Evolutionary conservation across 176 grass and related monocot species (phyloP).

Genomic region (Cenchrus americanus): DNA sequence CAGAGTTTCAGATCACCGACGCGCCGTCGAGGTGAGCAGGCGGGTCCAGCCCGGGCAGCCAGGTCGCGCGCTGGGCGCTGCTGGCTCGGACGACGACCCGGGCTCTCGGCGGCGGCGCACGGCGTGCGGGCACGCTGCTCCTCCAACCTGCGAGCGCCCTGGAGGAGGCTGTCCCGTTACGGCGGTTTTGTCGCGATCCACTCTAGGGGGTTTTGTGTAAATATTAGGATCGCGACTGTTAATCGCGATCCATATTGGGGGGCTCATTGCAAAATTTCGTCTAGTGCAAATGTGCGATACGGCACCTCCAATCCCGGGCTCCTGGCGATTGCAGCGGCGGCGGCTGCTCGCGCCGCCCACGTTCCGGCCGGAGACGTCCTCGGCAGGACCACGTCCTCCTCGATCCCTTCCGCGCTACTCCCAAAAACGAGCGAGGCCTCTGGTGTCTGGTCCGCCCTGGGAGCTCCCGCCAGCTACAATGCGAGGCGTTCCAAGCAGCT

Average conservation of each 20-base stretch:
- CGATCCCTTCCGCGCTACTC: too few species aligned
- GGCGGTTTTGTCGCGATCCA: too few species aligned
- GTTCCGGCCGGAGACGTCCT: too few species aligned
- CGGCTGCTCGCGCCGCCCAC: too few species aligned
- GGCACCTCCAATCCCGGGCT: too few species aligned
- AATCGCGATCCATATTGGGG: not conserved
- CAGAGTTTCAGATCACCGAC: slow-evolving; percentile 57
- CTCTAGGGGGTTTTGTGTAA: not conserved
- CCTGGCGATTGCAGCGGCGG: too few species aligned
- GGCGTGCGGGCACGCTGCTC: slow-evolving; percentile 25
- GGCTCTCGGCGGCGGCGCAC: not conserved
- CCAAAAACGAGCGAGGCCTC: too few species aligned
- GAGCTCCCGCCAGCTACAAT: too few species aligned
- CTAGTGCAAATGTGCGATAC: too few species aligned
- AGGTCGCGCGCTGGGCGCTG: slow-evolving; percentile 56
- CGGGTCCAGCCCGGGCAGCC: slow-evolving; percentile 80
- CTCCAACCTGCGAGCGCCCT: not conserved
- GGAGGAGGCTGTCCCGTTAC: slow-evolving; percentile 24
- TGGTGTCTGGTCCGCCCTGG: too few species aligned
- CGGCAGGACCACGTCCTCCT: too few species aligned
- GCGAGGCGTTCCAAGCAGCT: not conserved
- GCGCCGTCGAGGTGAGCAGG: slow-evolving; percentile 86
- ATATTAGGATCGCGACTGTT: not conserved
- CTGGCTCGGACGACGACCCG: slow-evolving; percentile 40
- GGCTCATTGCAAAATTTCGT: not conserved